Conservation (phyloP, 495 filamentous ascomycete genomes). For the Annulohypoxylon nitens region DNA sequence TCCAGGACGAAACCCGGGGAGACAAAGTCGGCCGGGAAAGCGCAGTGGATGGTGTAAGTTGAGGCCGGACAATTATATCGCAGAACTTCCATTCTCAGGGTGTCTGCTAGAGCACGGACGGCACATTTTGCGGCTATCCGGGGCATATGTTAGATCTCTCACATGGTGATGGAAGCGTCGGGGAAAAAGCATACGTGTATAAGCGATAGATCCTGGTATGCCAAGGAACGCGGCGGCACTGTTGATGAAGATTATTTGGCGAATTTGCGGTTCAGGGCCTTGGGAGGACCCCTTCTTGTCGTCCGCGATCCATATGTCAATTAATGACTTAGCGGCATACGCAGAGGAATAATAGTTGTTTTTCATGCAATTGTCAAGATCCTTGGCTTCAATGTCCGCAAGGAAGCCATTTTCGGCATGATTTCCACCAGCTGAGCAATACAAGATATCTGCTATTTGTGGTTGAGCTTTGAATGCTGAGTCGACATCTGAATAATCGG, state of each 20-base stretch:
- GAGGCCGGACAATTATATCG: constrained; percentile 37
- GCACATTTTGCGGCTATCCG: constrained; percentile 50
- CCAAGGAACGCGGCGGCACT: constrained; percentile 54
- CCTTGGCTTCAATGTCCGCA: constrained; percentile 49
- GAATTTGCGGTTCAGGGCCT: constrained; percentile 14
- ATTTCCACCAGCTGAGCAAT: constrained; percentile 56
- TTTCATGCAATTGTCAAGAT: constrained; percentile 52
- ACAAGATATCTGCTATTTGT: constrained; percentile 48
- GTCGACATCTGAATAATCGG: constrained; percentile 38
- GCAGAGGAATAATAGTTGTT: constrained; percentile 53
- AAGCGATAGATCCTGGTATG: constrained; percentile 57
- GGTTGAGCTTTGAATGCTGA: constrained; percentile 41
- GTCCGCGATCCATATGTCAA: constrained; percentile 46
- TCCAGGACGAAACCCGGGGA: constrained; percentile 53
- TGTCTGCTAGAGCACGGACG: constrained; percentile 57
- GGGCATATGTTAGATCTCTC: constrained; percentile 26
- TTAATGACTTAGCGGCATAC: constrained; percentile 51
- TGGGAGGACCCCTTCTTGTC: constrained; percentile 19
- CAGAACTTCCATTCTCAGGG: constrained; percentile 53
- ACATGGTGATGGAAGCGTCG: neutral
- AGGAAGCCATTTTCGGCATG: constrained; percentile 54
- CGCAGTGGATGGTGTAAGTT: constrained; percentile 43
- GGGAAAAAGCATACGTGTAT: constrained; percentile 47
- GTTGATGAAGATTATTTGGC: constrained; percentile 55
- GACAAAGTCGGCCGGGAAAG: constrained; percentile 53